Percentiles rank a stretch among this genome's conserved stretches.
Conservation (phyloP, 306 rosid species). For the Sophora flavescens region DNA sequence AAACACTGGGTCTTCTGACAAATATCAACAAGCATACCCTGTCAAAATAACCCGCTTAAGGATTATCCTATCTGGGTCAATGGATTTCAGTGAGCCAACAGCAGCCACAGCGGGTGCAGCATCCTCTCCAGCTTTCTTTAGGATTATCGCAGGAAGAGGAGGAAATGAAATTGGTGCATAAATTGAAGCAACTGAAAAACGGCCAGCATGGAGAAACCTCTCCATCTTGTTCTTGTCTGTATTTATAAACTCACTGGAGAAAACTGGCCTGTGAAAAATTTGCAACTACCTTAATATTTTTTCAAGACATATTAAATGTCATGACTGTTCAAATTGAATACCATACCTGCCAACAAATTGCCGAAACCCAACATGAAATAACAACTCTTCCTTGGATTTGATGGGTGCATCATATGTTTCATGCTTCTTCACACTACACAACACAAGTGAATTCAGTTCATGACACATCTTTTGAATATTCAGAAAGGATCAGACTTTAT, state of each 20-base stretch:
- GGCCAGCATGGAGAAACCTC: constrained; percentile 96
- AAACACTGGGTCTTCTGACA: not conserved
- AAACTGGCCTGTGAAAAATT: constrained; percentile 74
- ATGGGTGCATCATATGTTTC: constrained; percentile 77
- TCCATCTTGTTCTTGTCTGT: constrained; percentile 98
- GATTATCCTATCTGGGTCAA: constrained; percentile 85
- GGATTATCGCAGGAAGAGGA: constrained; percentile 79
- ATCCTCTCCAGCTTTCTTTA: constrained; percentile 64
- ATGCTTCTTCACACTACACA: constrained; percentile 83
- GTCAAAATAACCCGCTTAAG: constrained; percentile 90
- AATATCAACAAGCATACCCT: constrained; percentile 63
- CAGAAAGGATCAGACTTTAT: constrained; percentile 3
- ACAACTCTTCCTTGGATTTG: constrained; percentile 86
- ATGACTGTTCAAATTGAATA: constrained; percentile 2
- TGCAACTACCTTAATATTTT: not conserved
- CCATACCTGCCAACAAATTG: constrained; percentile 88
- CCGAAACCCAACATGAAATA: constrained; percentile 97
- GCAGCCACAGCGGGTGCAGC: constrained; percentile 72
- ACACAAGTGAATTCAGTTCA: constrained; percentile 29
- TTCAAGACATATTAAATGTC: not conserved
- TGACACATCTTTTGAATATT: constrained; percentile 27
- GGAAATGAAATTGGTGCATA: constrained; percentile 94
- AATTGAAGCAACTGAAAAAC: constrained; percentile 83
- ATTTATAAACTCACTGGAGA: constrained; percentile 79
- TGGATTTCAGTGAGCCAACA: constrained; percentile 81